These are phyloP conservation scores for Pythium angustatum DNA, from an alignment of 352 stramenopile genomes.

Conservation along the genomic window DNA sequence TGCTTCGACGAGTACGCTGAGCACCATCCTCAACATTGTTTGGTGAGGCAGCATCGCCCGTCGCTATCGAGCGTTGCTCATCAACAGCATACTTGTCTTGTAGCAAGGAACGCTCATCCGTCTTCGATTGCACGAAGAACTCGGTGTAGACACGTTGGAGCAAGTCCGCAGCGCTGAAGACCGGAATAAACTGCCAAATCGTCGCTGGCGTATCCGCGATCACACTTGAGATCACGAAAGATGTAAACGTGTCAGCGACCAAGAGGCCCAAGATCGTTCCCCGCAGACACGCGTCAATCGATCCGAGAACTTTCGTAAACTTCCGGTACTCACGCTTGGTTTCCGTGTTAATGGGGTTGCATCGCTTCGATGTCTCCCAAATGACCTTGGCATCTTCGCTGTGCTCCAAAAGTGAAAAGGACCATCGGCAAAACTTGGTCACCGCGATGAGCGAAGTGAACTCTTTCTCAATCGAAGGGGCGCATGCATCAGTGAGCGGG, in stretches of 20 bases:
- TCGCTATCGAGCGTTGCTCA: neutral
- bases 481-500: conserved; percentile 55
- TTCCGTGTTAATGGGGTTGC: conserved; percentile 81
- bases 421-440: conserved; percentile 88
- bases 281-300: conserved; percentile 81
- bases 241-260: conserved; percentile 84
- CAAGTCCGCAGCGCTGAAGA: conserved; percentile 79
- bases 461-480: conserved; percentile 78
- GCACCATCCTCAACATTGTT: neutral
- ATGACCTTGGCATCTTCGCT: conserved; percentile 87
- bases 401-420: conserved; percentile 83
- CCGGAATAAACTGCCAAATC: conserved; percentile 77
- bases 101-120: conserved; percentile 59
- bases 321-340: conserved; percentile 87
- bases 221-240: conserved; percentile 85
- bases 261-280: conserved; percentile 82
- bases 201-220: conserved; percentile 63
- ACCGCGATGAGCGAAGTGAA: conserved; percentile 70
- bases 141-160: conserved; percentile 74
- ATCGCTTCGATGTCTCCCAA: conserved; percentile 85
- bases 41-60: neutral
- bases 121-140: conserved; percentile 71
- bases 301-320: conserved; percentile 86
- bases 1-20: conserved; percentile 15
- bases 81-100: conserved; percentile 66